phyloP scores from a whole-genome alignment of 495 filamentous ascomycete species.

The Pyronema omphalodes region DNA sequence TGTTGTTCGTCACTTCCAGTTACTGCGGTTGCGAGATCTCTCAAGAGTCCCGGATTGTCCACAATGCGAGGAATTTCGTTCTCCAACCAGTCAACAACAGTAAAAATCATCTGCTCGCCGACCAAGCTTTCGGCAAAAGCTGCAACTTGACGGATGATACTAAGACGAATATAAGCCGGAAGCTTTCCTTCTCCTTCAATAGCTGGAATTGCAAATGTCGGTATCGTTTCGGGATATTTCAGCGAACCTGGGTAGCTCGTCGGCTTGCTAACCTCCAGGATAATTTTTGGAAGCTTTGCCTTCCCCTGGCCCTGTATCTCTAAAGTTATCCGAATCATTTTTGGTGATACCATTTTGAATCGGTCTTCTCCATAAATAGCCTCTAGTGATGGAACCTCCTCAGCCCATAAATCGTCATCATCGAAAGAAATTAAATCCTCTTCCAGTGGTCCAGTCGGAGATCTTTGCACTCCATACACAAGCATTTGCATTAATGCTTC shows the following conservation, averaged over 20 bases:
- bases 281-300: slow-evolving; percentile 6
- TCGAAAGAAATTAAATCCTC: slow-evolving; percentile 18
- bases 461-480: slow-evolving; percentile 17
- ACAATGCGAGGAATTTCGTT: slow-evolving; percentile 55
- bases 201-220: slow-evolving; percentile 42
- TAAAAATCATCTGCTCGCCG: slow-evolving; percentile 78
- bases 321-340: slow-evolving; percentile 6
- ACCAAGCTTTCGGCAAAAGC: slow-evolving; percentile 47
- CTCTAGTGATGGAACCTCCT: slow-evolving; percentile 62
- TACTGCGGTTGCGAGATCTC: slow-evolving; percentile 57
- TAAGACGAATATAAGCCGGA: slow-evolving; percentile 85
- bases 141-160: slow-evolving; percentile 62
- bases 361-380: slow-evolving; percentile 48
- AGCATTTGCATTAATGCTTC: slow-evolving; percentile 58
- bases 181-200: slow-evolving; percentile 32
- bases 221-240: slow-evolving; percentile 57
- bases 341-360: slow-evolving; percentile 7
- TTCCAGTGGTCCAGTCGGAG: slow-evolving; percentile 1
- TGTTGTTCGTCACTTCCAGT: slow-evolving; percentile 34
- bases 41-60: slow-evolving; percentile 59
- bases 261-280: slow-evolving; percentile 11
- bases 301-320: background rate
- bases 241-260: slow-evolving; percentile 16
- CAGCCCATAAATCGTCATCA: slow-evolving; percentile 44
- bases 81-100: slow-evolving; percentile 79